These are phyloP conservation scores for Neonectria sp. DNA, from an alignment of 2,329 filamentous ascomycete species.

Conservation along the genomic window DNA sequence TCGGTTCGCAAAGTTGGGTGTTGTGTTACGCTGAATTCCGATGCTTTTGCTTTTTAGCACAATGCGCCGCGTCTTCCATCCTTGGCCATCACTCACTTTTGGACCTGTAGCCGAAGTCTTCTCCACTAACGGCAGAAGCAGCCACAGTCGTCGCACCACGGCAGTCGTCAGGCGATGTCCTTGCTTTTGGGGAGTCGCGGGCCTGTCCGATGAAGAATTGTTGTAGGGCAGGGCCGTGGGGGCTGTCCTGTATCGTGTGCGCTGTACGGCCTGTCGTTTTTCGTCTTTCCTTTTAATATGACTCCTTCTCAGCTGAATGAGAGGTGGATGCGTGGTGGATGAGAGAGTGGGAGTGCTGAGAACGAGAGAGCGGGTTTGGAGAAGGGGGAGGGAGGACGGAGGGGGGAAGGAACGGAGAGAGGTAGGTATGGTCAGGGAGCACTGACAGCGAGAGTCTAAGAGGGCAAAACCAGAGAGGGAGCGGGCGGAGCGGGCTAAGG, in stretches of 20 bases:
- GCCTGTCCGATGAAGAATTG: conserved; percentile 41
- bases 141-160: conserved; percentile 46
- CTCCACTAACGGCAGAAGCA: conserved; percentile 39
- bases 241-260: conserved; percentile 24
- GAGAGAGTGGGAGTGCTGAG: conserved; percentile 9
- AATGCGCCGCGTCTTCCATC: conserved; percentile 43
- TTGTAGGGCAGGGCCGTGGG: conserved; percentile 21
- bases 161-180: conserved; percentile 40
- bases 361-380: conserved; percentile 11
- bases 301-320: conserved; percentile 14
- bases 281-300: conserved; percentile 16
- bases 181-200: conserved; percentile 43
- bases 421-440: conserved; percentile 19
- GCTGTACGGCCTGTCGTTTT: conserved; percentile 34
- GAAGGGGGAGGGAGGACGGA: conserved; percentile 19
- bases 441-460: conserved; percentile 10
- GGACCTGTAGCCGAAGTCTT: conserved; percentile 34
- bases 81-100: conserved; percentile 43
- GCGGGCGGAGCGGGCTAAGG: conserved; percentile 40
- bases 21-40: conserved; percentile 42
- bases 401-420: conserved; percentile 22
- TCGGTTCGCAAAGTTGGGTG: conserved; percentile 30
- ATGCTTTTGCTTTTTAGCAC: conserved; percentile 47
- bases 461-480: conserved; percentile 34
- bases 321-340: conserved; percentile 25